Percentiles rank a stretch among this genome's conserved stretches.
Evolutionary conservation across 2,329 filamentous ascomycete species (phyloP).

Genomic region (Neonectria neomacrospora): DNA sequence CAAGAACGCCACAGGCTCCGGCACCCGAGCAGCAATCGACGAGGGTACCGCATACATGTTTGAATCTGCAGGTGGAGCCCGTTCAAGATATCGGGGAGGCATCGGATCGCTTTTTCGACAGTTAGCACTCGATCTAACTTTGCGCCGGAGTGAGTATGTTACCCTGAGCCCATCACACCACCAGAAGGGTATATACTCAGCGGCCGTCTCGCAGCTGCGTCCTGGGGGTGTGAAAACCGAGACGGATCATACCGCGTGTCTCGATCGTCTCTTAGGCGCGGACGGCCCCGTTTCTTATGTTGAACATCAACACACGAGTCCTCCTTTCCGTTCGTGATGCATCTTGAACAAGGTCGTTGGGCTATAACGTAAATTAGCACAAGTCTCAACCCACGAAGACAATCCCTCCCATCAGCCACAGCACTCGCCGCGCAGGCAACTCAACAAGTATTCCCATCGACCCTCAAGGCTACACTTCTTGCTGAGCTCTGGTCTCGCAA

Average conservation of each 20-base stretch:
- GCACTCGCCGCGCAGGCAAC: background rate
- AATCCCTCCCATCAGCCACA: background rate
- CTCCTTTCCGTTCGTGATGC: constrained; percentile 81
- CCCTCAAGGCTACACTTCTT: background rate
- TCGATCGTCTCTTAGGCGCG: constrained; percentile 78
- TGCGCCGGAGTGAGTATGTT: constrained; percentile 57
- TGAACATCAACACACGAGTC: constrained; percentile 85
- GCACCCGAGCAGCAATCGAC: constrained; percentile 53
- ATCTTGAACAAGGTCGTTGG: constrained; percentile 82
- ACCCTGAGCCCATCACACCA: constrained; percentile 55
- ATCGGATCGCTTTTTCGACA: constrained; percentile 60
- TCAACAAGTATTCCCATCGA: background rate
- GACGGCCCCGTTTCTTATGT: constrained; percentile 85
- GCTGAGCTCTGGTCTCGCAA: background rate
- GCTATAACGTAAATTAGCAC: constrained; percentile 60
- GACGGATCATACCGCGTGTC: constrained; percentile 67
- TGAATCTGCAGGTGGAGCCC: constrained; percentile 59
- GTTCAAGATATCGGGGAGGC: constrained; percentile 62
- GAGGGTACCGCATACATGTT: constrained; percentile 60
- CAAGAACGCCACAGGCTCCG: constrained; percentile 68
- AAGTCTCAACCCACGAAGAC: background rate
- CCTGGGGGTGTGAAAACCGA: constrained; percentile 58
- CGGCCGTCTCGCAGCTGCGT: constrained; percentile 60
- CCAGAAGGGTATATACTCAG: constrained; percentile 62
- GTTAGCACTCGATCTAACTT: constrained; percentile 64